These are phyloP conservation scores for Tricholoma sp. DNA, from an alignment of 768 basidiomycete species.

Conservation along the genomic window DNA sequence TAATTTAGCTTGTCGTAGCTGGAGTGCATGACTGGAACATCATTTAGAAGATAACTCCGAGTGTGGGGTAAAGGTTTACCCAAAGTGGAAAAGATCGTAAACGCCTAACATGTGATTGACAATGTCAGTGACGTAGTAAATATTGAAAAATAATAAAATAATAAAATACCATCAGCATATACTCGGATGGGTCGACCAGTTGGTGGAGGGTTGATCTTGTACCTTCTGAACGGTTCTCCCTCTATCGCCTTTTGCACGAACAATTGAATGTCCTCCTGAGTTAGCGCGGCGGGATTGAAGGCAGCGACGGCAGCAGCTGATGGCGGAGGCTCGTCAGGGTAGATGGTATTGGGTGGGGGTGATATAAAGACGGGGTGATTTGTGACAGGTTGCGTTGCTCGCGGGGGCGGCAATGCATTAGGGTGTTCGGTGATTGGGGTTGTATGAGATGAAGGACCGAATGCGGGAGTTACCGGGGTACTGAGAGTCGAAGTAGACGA, in stretches of 20 bases:
- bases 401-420: slow-evolving; percentile 16
- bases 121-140: slow-evolving; percentile 25
- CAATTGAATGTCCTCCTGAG: slow-evolving; percentile 71
- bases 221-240: slow-evolving; percentile 58
- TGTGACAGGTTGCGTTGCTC: slow-evolving; percentile 15
- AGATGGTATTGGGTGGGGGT: slow-evolving; percentile 21
- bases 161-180: slow-evolving; percentile 82
- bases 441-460: slow-evolving; percentile 17
- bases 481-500: slow-evolving; percentile 53
- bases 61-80: slow-evolving; percentile 45
- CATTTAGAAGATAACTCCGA: not conserved
- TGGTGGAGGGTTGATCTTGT: slow-evolving; percentile 87
- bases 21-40: slow-evolving; percentile 78
- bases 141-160: slow-evolving; percentile 3
- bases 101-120: slow-evolving; percentile 53
- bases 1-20: slow-evolving; percentile 94
- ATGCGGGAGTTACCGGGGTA: slow-evolving; percentile 31
- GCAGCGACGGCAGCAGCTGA: slow-evolving; percentile 28
- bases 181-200: slow-evolving; percentile 75
- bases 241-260: slow-evolving; percentile 76
- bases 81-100: slow-evolving; percentile 97
- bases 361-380: slow-evolving; percentile 30
- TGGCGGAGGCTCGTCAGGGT: slow-evolving; percentile 38
- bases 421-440: slow-evolving; percentile 20
- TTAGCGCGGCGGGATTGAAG: slow-evolving; percentile 65